Conservation (phyloP, 148 eudicot genomes). For the Rhododendron kiyosumense region DNA sequence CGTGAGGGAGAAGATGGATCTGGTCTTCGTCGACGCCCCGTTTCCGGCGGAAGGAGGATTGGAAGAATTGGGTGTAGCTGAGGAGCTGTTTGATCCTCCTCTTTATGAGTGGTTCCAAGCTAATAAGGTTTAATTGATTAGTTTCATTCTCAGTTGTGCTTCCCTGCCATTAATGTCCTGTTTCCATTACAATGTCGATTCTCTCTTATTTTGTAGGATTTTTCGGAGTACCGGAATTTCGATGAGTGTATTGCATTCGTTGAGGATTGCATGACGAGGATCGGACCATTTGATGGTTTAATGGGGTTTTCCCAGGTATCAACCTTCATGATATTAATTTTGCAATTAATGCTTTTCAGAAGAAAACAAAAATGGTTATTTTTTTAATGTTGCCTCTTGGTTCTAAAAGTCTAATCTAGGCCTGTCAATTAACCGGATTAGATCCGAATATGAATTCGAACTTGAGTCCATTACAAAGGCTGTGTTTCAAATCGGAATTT, state of each 20-base stretch:
- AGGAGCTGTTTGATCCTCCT: constrained; percentile 23
- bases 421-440: no score
- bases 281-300: constrained; percentile 28
- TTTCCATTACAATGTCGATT: not conserved
- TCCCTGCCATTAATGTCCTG: not conserved
- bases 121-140: not conserved
- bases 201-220: no score
- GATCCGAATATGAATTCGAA: no score
- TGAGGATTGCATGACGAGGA: constrained; percentile 19
- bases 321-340: no score
- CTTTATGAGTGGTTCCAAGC: constrained; percentile 22
- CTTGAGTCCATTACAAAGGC: not conserved
- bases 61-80: not conserved
- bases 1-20: constrained; percentile 16
- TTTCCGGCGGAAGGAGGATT: constrained; percentile 12
- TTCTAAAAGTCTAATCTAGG: not conserved
- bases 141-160: no score
- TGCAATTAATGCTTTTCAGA: no score
- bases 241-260: constrained; percentile 15
- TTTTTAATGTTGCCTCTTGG: not conserved
- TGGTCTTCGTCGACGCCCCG: constrained; percentile 27
- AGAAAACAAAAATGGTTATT: not conserved
- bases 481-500: not conserved
- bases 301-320: constrained; percentile 15
- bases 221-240: constrained; percentile 2